phyloP scores from a whole-genome alignment of 176 grass and related monocot genomes.

The Carex littledalei region DNA sequence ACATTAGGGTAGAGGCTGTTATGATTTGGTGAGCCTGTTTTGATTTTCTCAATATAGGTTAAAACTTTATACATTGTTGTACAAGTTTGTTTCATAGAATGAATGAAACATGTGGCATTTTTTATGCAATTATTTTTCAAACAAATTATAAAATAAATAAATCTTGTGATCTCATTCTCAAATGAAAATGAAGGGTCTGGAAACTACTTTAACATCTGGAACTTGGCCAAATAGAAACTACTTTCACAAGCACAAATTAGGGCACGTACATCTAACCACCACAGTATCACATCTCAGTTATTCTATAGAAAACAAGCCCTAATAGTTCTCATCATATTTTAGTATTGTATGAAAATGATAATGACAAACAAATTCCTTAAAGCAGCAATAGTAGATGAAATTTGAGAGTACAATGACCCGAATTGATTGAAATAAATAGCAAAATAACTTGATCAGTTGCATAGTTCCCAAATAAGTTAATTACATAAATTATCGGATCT shows the following conservation, averaged over 20 bases:
- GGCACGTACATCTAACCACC: not conserved
- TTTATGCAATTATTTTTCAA: not conserved
- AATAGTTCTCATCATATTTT: not conserved
- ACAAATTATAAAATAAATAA: not conserved
- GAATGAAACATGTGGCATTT: not conserved
- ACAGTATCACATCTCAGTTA: not conserved
- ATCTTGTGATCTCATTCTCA: not conserved
- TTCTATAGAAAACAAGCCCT: not conserved
- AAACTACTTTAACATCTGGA: no score
- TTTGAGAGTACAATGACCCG: not conserved
- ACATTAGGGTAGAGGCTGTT: not conserved
- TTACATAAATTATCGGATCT: not conserved
- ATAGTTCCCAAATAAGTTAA: not conserved
- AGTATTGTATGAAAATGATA: not conserved
- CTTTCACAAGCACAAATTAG: not conserved
- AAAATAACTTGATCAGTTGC: not conserved
- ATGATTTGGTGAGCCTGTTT: not conserved
- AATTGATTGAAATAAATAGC: not conserved
- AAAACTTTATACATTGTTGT: not conserved
- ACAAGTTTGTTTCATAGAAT: not conserved
- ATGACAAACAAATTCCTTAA: not conserved
- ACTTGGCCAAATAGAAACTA: not conserved
- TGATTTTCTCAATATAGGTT: not conserved
- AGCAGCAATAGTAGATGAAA: not conserved
- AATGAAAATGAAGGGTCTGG: not conserved